Conservation (phyloP, 2,329 filamentous ascomycete genomes). For the Trichoderma sp. region DNA sequence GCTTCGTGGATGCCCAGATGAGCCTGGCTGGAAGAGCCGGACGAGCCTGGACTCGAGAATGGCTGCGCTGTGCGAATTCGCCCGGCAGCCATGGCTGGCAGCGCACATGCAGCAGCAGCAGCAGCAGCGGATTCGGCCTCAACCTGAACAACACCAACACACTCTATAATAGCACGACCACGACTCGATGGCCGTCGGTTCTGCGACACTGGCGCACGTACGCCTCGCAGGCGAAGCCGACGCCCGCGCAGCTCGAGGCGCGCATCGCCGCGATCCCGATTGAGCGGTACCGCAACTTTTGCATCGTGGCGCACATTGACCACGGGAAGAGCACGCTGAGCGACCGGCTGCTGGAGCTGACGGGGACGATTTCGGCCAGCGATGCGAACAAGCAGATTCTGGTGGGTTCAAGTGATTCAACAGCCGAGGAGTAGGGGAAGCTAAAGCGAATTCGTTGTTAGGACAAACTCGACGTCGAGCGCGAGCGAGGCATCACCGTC, state of each 20-base stretch:
- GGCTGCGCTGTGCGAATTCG: slow-evolving; percentile 30
- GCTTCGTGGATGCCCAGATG: slow-evolving; percentile 38
- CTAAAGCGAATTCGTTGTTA: slow-evolving; percentile 28
- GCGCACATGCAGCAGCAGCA: not conserved
- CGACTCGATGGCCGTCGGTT: not conserved
- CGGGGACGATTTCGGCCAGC: slow-evolving; percentile 85
- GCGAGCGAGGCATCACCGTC: slow-evolving; percentile 94
- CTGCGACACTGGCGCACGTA: not conserved
- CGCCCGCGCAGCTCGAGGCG: slow-evolving; percentile 42
- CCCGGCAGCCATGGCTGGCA: not conserved
- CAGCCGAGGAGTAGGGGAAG: not conserved
- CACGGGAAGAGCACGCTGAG: slow-evolving; percentile 97
- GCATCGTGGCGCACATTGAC: slow-evolving; percentile 97
- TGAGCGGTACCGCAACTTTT: slow-evolving; percentile 88
- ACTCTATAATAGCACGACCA: too few relatives aligned
- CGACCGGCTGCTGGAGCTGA: slow-evolving; percentile 89
- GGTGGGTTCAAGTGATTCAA: slow-evolving; percentile 36
- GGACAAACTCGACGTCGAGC: slow-evolving; percentile 95
- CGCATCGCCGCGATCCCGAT: slow-evolving; percentile 76
- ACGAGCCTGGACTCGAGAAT: slow-evolving; percentile 45
- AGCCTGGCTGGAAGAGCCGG: slow-evolving; percentile 43
- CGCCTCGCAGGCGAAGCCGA: slow-evolving; percentile 35
- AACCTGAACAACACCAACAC: not conserved
- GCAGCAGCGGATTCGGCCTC: not conserved
- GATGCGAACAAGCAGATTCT: slow-evolving; percentile 88